Percentiles rank a stretch among this genome's conserved stretches.
Evolutionary conservation across 345 rosid species (phyloP).

Genomic region (Alliaria petiolata): DNA sequence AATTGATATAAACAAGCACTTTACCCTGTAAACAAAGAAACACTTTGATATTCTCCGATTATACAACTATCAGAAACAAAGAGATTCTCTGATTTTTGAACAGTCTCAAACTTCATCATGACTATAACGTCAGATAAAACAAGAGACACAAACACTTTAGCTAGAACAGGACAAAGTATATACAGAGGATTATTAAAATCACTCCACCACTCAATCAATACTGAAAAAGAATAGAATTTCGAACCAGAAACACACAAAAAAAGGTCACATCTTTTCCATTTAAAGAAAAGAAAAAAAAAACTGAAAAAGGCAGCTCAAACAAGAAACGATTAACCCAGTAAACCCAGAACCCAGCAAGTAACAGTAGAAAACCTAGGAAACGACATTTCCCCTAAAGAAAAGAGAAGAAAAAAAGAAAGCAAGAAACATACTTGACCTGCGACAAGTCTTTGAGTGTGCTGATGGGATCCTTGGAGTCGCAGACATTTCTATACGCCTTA

Average conservation of each 20-base stretch:
- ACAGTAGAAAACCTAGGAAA: not conserved
- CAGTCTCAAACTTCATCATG: not conserved
- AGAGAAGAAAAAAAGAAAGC: not conserved
- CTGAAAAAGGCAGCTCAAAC: not conserved
- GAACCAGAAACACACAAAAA: not conserved
- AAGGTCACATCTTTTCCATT: not conserved
- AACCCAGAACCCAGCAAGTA: not conserved
- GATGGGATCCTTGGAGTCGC: slow-evolving; percentile 50
- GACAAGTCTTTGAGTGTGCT: slow-evolving; percentile 70
- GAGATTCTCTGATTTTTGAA: not conserved
- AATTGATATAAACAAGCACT: not conserved
- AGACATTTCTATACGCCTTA: slow-evolving; percentile 54
- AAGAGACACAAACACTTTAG: not conserved
- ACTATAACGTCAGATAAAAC: not conserved
- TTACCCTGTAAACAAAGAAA: not conserved
- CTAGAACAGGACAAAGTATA: not conserved
- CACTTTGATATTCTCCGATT: not conserved
- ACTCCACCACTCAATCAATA: not conserved
- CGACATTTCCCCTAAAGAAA: not conserved
- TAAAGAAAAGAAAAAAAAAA: not conserved
- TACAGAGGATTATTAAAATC: not conserved
- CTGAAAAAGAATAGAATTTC: not conserved
- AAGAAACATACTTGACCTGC: slow-evolving; percentile 55
- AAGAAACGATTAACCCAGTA: not conserved
- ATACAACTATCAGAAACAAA: not conserved